Base-by-base conservation (phyloP, 2,329 filamentous ascomycete genomes). In the Alternaria burnsii region DNA sequence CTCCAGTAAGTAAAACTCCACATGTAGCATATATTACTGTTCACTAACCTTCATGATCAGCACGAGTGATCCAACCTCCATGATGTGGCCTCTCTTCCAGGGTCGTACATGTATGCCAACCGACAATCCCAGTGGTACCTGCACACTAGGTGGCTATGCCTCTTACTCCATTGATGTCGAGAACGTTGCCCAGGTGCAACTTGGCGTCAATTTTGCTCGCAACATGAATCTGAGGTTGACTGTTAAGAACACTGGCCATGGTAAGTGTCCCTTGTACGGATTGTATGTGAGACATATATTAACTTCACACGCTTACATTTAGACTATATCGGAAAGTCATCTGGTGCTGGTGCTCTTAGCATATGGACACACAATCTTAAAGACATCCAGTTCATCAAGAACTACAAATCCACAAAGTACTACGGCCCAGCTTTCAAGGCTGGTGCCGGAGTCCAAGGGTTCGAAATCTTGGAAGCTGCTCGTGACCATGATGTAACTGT, bases 341-440 rank as follows among this genome's bases (percentile, higher is more conserved):
- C 64, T 10, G 74, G 72, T 18, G 65, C 63, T 7, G 71, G 70
- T 7, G 55, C 70, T 0, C 63, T 76, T 7, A 63, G 52, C n/a
- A 42, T 76, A 11, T 77, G 74, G 74, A 76, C 69, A 1, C 73
- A 75, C 30, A 58, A 73, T 28, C 52, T 76, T 5, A 76, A 75
- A n/a, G 38, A 47, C 3, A 55, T 65, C 12, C 11, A 59, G 26
- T 58, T 68, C 30, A 42, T 66, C 10, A 4, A 53, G n/a, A 40
- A 71, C 18, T 71, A 67, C 41, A 28, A 50, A 3, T 60, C 44
- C 26, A 2, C 44, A 0, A 32, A 53, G 1, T 74, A 75, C 50
- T 53, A 28, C 9, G 74, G 74, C 1, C 59, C 60, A 1, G 74
- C 69, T 1, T 58, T 75, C 32, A 71, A 68, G 14, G 50, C 71